Base-by-base conservation (phyloP, 164 flowering plant genomes). In the Magnolia sinica region DNA sequence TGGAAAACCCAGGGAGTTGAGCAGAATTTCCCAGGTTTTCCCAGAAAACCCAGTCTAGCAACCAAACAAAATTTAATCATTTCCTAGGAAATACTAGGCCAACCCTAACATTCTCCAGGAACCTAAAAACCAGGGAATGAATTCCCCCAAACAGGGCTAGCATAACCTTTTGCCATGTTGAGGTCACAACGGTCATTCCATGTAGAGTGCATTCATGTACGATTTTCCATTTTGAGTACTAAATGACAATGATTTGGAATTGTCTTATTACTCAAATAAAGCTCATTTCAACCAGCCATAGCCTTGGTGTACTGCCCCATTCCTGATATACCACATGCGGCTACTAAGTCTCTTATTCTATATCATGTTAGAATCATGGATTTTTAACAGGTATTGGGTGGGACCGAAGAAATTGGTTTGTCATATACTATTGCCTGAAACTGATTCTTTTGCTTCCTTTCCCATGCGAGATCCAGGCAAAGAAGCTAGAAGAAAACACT, bases 401-500 rank as follows among this genome's bases (percentile, higher is more conserved):
- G 80, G 59, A 24, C 52, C 59, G 0, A 16, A 55, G 10, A 11
- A 71, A 20, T 55, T 55, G 61, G 13, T 55, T 55, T 4, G 45
- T 37, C 45, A 37, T 37, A 55, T 55, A 55, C 13, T 1, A 14
- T 55, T 55, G 61, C 61, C 52, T 6, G n/a, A 74, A 52, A 59
- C 8, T 76, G 72, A 50, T 68, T n/a, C 4, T 14, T 24, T 74
- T 11, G 11, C 31, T 75, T 16, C 24, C 66, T 63, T 65, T 50
- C 22, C 51, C 49, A 27, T 76, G 63, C 74, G 51, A 24, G n/a
- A 24, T 79, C 50, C 86, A 96, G 99, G 92, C 87, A 55, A 87
- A 79, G 84, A 84, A 84, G 78, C 84, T 96, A 76, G 95, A 90
- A 85, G 88, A 77, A 75, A 78, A 85, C 83, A 92, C 92, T 73